phyloP scores from a whole-genome alignment of 2,329 filamentous ascomycete genomes.

The Colletotrichum limetticola region DNA sequence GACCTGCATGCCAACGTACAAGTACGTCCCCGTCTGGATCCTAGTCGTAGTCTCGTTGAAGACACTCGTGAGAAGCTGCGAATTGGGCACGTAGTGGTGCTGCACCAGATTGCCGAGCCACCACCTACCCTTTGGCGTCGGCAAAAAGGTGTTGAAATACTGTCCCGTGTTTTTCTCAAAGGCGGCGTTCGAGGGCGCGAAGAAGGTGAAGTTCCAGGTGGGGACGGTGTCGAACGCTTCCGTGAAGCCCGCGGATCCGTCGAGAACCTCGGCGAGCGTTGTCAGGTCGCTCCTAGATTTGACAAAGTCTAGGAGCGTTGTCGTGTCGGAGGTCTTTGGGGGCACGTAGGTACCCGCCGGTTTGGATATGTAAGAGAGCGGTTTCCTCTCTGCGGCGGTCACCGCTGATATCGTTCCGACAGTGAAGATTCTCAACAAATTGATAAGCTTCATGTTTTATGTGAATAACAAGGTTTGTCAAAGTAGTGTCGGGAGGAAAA shows the following conservation, averaged over 20 bases:
- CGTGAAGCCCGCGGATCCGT: conserved; percentile 38
- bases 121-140: conserved; percentile 42
- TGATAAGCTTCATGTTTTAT: not conserved
- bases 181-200: conserved; percentile 43
- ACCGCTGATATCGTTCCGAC: not conserved
- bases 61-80: conserved; percentile 33
- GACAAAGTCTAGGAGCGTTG: conserved; percentile 14
- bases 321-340: not conserved
- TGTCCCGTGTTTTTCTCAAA: conserved; percentile 41
- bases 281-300: conserved; percentile 11
- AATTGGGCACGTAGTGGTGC: conserved; percentile 42
- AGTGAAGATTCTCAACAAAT: not conserved
- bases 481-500: too few relatives aligned
- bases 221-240: conserved; percentile 42
- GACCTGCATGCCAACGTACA: conserved; percentile 39
- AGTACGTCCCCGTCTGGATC: conserved; percentile 40
- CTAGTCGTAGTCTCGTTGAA: conserved; percentile 39
- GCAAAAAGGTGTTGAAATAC: conserved; percentile 41
- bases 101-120: conserved; percentile 42
- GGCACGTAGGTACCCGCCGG: not conserved
- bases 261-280: not conserved
- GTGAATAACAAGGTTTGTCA: not conserved
- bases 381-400: not conserved
- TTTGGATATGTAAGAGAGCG: not conserved
- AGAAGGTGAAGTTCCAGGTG: conserved; percentile 44